Evolutionary conservation across 2,329 filamentous ascomycete genomes (phyloP).

Genomic region (Paracoccidioides brasiliensis): DNA sequence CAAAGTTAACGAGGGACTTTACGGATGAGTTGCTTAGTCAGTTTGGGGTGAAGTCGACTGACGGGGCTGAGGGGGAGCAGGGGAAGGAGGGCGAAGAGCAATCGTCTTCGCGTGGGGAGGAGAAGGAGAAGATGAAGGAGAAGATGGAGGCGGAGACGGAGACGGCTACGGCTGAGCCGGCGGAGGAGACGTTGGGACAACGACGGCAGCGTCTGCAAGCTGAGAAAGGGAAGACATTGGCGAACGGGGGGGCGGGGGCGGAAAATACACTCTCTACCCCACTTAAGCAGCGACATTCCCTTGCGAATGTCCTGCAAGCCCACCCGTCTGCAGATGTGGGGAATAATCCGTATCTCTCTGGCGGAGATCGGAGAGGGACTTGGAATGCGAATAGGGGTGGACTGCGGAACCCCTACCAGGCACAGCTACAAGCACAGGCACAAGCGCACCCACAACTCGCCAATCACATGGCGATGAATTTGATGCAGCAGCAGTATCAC

Average conservation of each 20-base stretch:
- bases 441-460: not conserved
- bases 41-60: slow-evolving; percentile 19
- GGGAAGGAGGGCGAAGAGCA: slow-evolving; percentile 2
- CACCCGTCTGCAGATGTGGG: slow-evolving; percentile 33
- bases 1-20: slow-evolving; percentile 21
- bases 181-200: slow-evolving; percentile 36
- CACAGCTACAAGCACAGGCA: not conserved
- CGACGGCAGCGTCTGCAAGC: slow-evolving; percentile 33
- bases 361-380: slow-evolving; percentile 1
- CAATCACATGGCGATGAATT: not conserved
- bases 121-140: too few relatives aligned
- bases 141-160: too few relatives aligned
- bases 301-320: slow-evolving; percentile 39
- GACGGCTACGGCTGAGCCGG: slow-evolving; percentile 6
- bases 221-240: slow-evolving; percentile 16
- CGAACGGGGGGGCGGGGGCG: slow-evolving; percentile 5
- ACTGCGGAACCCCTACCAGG: not conserved
- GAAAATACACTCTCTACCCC: slow-evolving; percentile 13
- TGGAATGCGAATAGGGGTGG: slow-evolving; percentile 4
- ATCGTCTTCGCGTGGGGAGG: not conserved
- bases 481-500: not conserved
- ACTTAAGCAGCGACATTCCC: slow-evolving; percentile 29
- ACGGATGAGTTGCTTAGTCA: slow-evolving; percentile 31
- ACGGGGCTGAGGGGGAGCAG: slow-evolving; percentile 6
- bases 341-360: slow-evolving; percentile 15